These are phyloP conservation scores for Ophiostoma himal-ulmi DNA, from an alignment of 2,329 filamentous ascomycete genomes.

Conservation along the genomic window DNA sequence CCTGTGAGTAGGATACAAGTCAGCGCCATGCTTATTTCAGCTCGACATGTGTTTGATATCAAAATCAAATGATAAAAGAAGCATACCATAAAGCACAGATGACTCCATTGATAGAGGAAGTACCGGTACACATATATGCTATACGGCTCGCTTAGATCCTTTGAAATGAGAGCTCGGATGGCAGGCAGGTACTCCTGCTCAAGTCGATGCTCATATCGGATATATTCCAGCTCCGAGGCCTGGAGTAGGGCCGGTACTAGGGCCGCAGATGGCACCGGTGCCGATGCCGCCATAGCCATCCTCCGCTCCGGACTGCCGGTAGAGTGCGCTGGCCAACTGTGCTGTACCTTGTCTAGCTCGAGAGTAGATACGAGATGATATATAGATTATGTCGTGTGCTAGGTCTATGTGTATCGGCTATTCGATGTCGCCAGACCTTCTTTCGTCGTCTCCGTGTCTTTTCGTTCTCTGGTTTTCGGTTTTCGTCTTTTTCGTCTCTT, in stretches of 20 bases:
- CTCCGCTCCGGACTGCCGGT: background rate
- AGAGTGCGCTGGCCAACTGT: background rate
- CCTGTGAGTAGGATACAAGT: conserved; percentile 37
- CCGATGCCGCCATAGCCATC: conserved; percentile 9
- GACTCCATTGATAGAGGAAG: conserved; percentile 95
- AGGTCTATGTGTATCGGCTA: background rate
- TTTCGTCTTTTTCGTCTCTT: background rate
- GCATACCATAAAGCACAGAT: conserved; percentile 87
- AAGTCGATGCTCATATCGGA: conserved; percentile 57
- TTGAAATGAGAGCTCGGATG: conserved; percentile 88
- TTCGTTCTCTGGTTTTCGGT: background rate
- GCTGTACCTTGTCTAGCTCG: background rate
- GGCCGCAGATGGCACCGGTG: background rate
- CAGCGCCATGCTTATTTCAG: background rate
- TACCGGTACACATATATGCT: conserved; percentile 99
- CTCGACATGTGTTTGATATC: background rate
- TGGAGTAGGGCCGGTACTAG: background rate
- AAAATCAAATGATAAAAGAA: background rate
- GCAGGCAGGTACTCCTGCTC: conserved; percentile 67
- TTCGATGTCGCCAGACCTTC: background rate
- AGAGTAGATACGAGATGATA: background rate
- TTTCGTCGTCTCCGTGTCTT: background rate
- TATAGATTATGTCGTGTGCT: background rate
- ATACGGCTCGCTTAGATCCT: conserved; percentile 94
- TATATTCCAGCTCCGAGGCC: conserved; percentile 45